Percentiles rank a stretch among this genome's conserved stretches.
phyloP scores from a whole-genome alignment of 2,329 filamentous ascomycete species.

The Diaporthe citriasiana region DNA sequence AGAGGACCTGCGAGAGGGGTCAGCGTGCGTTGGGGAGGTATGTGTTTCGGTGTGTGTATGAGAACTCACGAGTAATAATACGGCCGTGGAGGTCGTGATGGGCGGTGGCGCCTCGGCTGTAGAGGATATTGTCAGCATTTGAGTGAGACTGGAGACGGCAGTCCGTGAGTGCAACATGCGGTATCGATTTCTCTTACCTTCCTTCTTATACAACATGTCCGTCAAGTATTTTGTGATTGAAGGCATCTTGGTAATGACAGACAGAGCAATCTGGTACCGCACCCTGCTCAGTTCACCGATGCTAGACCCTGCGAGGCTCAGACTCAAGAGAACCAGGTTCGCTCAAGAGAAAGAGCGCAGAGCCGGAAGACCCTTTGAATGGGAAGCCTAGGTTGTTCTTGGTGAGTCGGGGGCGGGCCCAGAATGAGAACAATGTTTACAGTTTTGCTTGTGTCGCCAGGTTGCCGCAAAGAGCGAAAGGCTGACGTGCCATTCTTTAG shows the following conservation, averaged over 20 bases:
- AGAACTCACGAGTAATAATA: conserved; percentile 52
- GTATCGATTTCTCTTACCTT: conserved; percentile 11
- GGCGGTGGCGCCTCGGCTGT: conserved; percentile 49
- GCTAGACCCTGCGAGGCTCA: background rate
- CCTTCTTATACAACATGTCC: conserved; percentile 38
- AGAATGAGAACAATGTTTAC: conserved; percentile 13
- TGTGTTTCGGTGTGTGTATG: background rate
- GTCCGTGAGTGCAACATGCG: too few relatives aligned
- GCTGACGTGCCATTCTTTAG: conserved; percentile 27
- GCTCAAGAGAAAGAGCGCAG: background rate
- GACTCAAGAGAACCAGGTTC: background rate
- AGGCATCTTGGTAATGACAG: conserved; percentile 32
- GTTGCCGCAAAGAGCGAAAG: conserved; percentile 26
- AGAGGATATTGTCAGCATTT: background rate
- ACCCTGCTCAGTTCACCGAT: background rate
- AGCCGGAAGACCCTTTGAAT: too few relatives aligned
- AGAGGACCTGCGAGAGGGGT: conserved; percentile 70
- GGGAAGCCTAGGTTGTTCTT: background rate
- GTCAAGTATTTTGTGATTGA: conserved; percentile 38
- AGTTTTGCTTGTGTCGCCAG: conserved; percentile 20
- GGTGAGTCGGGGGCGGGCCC: background rate
- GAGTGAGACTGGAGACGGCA: background rate
- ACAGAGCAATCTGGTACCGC: background rate
- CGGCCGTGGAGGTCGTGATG: conserved; percentile 56
- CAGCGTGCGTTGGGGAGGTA: background rate